Base-by-base conservation (phyloP, 306 rosid genomes). In the Malus fusca region DNA sequence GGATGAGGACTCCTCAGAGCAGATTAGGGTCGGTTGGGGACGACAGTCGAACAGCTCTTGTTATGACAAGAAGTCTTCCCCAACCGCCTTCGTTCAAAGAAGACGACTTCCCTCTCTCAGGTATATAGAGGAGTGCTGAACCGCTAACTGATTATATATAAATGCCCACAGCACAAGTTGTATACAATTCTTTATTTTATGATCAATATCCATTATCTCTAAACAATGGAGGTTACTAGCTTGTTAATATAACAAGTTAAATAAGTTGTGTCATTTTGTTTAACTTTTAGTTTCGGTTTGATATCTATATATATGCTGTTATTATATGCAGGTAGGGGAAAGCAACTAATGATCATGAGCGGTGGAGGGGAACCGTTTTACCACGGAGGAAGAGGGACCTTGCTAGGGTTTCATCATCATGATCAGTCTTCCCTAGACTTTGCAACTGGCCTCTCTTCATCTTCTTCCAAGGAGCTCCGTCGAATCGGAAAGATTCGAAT, bases 401-500 rank as follows among this genome's bases (percentile, higher is more conserved):
- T 88, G 26, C 31, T 90, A 85, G 97, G 97, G 81, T 77, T 85
- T 62, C 69, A 15, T 62, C 22, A 60, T 28, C 77, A 61, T 44
- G 69, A 74, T 14, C 69, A 43, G 58, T 58, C 69, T 19, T 52
- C 88, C 1, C 25, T 82, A 7, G 97, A 90, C 40, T 78, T 85
- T n/a, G 76, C 73, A 59, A 74, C 82, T 6, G 87, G 82, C 1
- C 73, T 85, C n/a, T 71, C 84, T 30, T 81, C 85, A 0, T 81
- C 73, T 18, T 51, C 76, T 2, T 79, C 83, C 0, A 90, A 75
- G 83, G 98, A 91, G 52, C 72, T 95, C 12, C 84, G 96, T 48
- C 84, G 99, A 74, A 92, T 95, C 13, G 99, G 98, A 11, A 95
- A 89, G 84, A 85, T 92, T 78, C 77, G 92, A 65, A 90, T 92